Evolutionary conservation across 2,329 filamentous ascomycete genomes (phyloP).

Genomic region (Trichoderma endophyticum): DNA sequence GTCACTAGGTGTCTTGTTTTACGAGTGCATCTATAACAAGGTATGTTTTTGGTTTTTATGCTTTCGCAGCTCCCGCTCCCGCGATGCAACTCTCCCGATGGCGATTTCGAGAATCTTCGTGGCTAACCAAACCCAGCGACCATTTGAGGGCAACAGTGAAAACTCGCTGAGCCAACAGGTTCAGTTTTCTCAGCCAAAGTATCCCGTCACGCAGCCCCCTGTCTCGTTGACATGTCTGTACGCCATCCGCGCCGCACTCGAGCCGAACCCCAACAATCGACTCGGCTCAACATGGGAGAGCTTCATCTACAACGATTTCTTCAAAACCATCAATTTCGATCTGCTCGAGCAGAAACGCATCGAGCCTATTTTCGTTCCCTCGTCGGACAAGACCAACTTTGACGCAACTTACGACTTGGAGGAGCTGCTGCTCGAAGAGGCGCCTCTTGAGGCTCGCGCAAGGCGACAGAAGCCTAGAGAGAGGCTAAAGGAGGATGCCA

Average conservation of each 20-base stretch:
- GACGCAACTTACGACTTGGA: constrained; percentile 97
- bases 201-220: constrained; percentile 86
- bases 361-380: constrained; percentile 86
- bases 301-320: constrained; percentile 87
- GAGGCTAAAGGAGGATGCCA: constrained; percentile 88
- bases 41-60: constrained; percentile 44
- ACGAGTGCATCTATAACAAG: constrained; percentile 99
- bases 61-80: background rate
- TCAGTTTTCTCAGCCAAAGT: constrained; percentile 76
- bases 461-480: constrained; percentile 91
- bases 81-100: background rate
- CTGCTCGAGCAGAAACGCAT: constrained; percentile 82
- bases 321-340: constrained; percentile 78
- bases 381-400: constrained; percentile 97
- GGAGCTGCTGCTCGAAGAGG: constrained; percentile 88
- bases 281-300: constrained; percentile 85
- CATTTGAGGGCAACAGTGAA: constrained; percentile 88
- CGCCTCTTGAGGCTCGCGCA: constrained; percentile 86
- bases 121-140: constrained; percentile 55
- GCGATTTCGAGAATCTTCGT: background rate
- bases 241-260: constrained; percentile 79
- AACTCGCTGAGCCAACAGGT: constrained; percentile 77
- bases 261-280: constrained; percentile 73
- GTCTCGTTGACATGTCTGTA: constrained; percentile 86
- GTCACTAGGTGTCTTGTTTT: constrained; percentile 97